phyloP scores from a whole-genome alignment of 192 early-diverging fungal genomes.

The Coemansia sp. region DNA sequence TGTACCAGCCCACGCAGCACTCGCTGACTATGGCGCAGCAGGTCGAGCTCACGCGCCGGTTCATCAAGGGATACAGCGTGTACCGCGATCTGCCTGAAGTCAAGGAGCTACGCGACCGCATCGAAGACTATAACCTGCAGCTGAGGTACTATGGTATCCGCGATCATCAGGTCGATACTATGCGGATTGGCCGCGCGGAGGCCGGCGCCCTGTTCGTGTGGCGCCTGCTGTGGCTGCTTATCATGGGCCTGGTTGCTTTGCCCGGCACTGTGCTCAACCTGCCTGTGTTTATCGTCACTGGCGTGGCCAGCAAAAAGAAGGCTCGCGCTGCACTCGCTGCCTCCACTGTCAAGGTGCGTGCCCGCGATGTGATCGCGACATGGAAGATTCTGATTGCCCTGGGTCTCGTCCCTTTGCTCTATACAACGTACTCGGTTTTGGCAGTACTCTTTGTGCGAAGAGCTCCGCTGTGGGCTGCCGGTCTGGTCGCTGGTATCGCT shows the following conservation, averaged over 20 bases:
- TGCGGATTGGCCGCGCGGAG: slow-evolving; percentile 63
- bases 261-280: slow-evolving; percentile 75
- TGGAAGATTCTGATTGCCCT: slow-evolving; percentile 88
- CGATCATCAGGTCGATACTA: slow-evolving; percentile 94
- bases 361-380: slow-evolving; percentile 92
- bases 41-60: slow-evolving; percentile 87
- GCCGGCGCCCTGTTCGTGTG: slow-evolving; percentile 71
- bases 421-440: slow-evolving; percentile 69
- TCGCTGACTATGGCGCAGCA: slow-evolving; percentile 84
- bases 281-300: slow-evolving; percentile 53
- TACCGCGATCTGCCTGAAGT: slow-evolving; percentile 85
- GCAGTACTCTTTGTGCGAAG: slow-evolving; percentile 52
- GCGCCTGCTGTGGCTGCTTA: slow-evolving; percentile 68
- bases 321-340: slow-evolving; percentile 74
- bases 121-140: slow-evolving; percentile 85
- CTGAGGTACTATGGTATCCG: slow-evolving; percentile 91
- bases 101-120: slow-evolving; percentile 71
- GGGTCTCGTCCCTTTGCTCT: slow-evolving; percentile 74
- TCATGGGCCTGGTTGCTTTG: slow-evolving; percentile 76
- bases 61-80: slow-evolving; percentile 79
- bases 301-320: slow-evolving; percentile 54
- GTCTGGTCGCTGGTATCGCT: background rate
- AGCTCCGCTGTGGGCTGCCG: slow-evolving; percentile 30
- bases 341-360: slow-evolving; percentile 94
- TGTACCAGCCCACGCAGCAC: slow-evolving; percentile 87